A percentile compares a stretch with the other conserved stretches of the same genome.
phyloP scores from a whole-genome alignment of 1,284 basidiomycete species.

The Mycena sp. region DNA sequence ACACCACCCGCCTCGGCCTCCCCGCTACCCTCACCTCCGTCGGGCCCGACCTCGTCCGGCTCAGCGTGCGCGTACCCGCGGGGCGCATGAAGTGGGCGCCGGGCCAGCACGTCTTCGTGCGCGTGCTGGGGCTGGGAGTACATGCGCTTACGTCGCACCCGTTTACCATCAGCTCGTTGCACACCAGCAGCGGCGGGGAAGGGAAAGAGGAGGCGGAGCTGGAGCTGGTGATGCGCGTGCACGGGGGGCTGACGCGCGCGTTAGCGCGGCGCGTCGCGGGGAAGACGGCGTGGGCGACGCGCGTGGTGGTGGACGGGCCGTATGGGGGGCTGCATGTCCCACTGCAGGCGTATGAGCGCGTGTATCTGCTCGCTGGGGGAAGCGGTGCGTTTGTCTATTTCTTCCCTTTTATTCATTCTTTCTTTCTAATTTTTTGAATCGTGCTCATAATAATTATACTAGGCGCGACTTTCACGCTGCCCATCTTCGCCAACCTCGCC shows the following conservation, averaged over 20 bases:
- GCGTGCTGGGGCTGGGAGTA: constrained; percentile 45
- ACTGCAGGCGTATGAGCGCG: constrained; percentile 46
- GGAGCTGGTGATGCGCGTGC: constrained; percentile 45
- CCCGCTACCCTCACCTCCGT: constrained; percentile 46
- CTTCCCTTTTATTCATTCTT: background rate
- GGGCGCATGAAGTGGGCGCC: constrained; percentile 47
- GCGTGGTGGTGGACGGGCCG: constrained; percentile 54
- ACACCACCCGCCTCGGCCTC: constrained; percentile 43
- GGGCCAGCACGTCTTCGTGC: constrained; percentile 57
- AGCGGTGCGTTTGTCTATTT: constrained; percentile 42
- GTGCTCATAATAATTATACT: background rate
- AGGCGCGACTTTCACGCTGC: constrained; percentile 47
- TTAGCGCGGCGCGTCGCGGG: constrained; percentile 38
- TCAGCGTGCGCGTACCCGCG: constrained; percentile 44
- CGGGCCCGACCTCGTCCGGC: constrained; percentile 46
- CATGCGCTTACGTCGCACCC: constrained; percentile 51
- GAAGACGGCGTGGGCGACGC: constrained; percentile 34
- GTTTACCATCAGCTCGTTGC: constrained; percentile 49
- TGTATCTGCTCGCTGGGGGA: constrained; percentile 52
- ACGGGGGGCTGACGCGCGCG: constrained; percentile 46
- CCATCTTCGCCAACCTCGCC: constrained; percentile 45
- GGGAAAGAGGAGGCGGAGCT: background rate
- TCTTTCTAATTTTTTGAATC: too few species aligned
- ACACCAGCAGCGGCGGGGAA: constrained; percentile 6
- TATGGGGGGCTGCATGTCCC: constrained; percentile 50